phyloP scores from a whole-genome alignment of 805 yeast species.

The Saturnispora halmiae region DNA sequence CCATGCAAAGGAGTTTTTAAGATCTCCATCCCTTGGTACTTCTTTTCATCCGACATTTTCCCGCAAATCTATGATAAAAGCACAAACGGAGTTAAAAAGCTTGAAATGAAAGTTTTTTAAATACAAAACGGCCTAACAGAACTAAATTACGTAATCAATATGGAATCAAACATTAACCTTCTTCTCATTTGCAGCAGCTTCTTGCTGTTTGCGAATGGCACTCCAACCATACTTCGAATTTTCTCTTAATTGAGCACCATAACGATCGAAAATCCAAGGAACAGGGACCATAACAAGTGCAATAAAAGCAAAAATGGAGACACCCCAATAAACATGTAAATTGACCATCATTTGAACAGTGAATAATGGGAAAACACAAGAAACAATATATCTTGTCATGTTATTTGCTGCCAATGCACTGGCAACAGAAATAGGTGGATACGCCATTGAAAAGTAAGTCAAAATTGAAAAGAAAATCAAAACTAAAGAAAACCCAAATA shows the following conservation, averaged over 20 bases:
- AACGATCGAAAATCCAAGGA: conserved; percentile 57
- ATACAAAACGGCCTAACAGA: background rate
- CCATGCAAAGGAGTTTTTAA: conserved; percentile 69
- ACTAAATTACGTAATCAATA: background rate
- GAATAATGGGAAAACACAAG: conserved; percentile 78
- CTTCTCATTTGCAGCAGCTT: conserved; percentile 9
- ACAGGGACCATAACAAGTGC: conserved; percentile 64
- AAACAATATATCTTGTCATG: conserved; percentile 61
- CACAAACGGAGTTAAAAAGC: no score
- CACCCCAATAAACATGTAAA: conserved; percentile 73
- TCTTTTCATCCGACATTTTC: conserved; percentile 8
- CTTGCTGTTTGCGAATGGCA: conserved; percentile 28
- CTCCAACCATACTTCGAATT: conserved; percentile 52
- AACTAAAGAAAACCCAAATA: conserved; percentile 68
- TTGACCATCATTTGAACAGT: conserved; percentile 74
- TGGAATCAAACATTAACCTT: background rate
- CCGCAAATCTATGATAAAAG: no score
- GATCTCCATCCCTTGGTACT: conserved; percentile 32
- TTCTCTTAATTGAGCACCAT: conserved; percentile 49
- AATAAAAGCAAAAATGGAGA: conserved; percentile 55
- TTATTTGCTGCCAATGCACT: conserved; percentile 89
- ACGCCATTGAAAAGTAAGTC: conserved; percentile 59
- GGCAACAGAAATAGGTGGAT: conserved; percentile 70
- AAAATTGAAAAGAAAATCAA: conserved; percentile 62
- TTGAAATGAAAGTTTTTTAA: background rate